Conservation (phyloP, 495 filamentous ascomycete genomes). For the Aspergillus incahuasiensis region DNA sequence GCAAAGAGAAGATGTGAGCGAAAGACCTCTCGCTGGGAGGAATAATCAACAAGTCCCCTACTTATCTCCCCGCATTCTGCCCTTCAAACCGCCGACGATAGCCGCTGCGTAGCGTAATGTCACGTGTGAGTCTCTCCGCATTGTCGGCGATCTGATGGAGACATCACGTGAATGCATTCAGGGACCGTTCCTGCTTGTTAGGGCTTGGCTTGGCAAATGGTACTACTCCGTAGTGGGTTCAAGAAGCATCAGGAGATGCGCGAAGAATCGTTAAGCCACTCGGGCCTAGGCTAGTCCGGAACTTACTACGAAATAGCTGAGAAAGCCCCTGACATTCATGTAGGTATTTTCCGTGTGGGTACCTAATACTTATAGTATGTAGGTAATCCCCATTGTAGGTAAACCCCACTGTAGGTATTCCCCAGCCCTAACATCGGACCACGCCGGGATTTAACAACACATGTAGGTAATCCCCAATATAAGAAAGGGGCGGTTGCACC, state of each 20-base stretch:
- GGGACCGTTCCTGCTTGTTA: not conserved
- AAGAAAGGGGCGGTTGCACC: not conserved
- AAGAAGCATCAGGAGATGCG: not conserved
- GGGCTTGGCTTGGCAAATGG: not conserved
- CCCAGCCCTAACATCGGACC: not conserved
- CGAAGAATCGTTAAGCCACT: not conserved
- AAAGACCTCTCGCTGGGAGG: constrained; percentile 3
- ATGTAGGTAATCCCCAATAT: constrained; percentile 7
- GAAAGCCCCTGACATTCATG: not conserved
- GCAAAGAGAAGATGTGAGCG: constrained; percentile 4
- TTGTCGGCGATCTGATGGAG: not conserved
- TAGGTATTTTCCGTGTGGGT: not conserved
- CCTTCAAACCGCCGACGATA: constrained; percentile 35
- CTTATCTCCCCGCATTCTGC: constrained; percentile 15
- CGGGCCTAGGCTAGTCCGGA: no score
- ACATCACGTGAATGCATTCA: not conserved
- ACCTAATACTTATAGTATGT: constrained; percentile 1
- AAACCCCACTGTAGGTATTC: constrained; percentile 1
- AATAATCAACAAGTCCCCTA: constrained; percentile 5
- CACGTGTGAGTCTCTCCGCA: constrained; percentile 39
- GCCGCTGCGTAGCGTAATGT: constrained; percentile 29
- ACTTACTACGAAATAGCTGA: no score
- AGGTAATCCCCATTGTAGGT: constrained; percentile 1
- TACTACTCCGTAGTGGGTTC: not conserved
- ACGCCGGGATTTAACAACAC: not conserved